A percentile compares a stretch with the other conserved stretches of the same genome.
These are phyloP conservation scores for Coffea canephora DNA, from an alignment of 257 asterid species.

Conservation along the genomic window DNA sequence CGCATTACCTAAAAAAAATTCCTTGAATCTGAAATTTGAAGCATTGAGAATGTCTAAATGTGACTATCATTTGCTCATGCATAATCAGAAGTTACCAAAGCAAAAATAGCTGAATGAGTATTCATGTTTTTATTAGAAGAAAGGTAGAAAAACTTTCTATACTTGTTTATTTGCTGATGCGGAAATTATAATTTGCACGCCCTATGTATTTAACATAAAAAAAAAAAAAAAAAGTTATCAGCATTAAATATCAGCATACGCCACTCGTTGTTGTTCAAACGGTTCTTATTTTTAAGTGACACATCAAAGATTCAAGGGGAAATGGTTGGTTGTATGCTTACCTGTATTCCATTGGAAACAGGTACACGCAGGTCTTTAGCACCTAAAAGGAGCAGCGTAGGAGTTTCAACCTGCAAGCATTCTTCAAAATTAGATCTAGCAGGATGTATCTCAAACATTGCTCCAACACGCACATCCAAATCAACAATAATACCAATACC, in stretches of 20 bases:
- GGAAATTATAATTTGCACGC: neutral
- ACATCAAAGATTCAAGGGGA: neutral
- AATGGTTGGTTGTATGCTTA: conserved; percentile 26
- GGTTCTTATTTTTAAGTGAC: neutral
- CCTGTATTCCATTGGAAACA: conserved; percentile 75
- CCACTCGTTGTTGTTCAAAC: neutral
- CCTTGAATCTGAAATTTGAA: neutral
- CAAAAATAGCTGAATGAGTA: neutral
- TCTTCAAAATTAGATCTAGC: neutral
- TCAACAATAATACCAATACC: neutral
- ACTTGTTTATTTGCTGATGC: neutral
- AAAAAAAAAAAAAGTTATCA: neutral
- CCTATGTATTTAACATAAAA: neutral
- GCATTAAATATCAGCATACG: neutral
- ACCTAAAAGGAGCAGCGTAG: conserved; percentile 73
- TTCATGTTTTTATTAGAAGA: neutral
- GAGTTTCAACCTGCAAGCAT: conserved; percentile 78
- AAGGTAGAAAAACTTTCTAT: neutral
- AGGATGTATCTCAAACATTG: neutral
- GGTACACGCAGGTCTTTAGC: conserved; percentile 96
- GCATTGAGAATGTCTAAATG: neutral
- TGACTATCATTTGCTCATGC: neutral
- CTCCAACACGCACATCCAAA: neutral
- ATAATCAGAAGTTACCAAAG: neutral
- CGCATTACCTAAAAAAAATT: neutral